Percentiles rank a stretch among this genome's conserved stretches.
Evolutionary conservation across 441 rosid genomes (phyloP).

Genomic region (Sinapis alba): DNA sequence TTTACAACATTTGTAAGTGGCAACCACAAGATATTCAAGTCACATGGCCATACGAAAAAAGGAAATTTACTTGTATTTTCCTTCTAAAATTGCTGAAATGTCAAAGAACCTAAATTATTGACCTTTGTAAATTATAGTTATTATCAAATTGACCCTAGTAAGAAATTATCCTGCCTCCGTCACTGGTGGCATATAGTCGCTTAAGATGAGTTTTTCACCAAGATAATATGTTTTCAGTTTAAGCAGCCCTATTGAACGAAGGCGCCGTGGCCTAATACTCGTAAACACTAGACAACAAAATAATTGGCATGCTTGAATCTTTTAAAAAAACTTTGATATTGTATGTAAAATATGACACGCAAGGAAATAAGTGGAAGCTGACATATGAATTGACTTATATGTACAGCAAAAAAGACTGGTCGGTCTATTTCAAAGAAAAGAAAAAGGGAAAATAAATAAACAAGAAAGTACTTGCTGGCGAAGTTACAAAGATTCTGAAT

Average conservation of each 20-base stretch:
- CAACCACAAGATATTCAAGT: no score
- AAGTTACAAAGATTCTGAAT: slow-evolving; percentile 11
- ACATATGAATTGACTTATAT: slow-evolving; percentile 12
- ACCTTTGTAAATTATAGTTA: no score
- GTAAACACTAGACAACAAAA: not conserved
- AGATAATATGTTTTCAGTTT: no score
- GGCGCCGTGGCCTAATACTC: not conserved
- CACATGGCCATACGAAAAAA: no score
- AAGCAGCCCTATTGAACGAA: not conserved
- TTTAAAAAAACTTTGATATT: not conserved
- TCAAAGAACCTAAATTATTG: no score
- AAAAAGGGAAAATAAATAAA: not conserved
- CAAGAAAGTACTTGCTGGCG: slow-evolving; percentile 17
- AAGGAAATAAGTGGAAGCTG: slow-evolving; percentile 34
- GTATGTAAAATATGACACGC: slow-evolving; percentile 23
- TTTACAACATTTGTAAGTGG: no score
- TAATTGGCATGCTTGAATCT: not conserved
- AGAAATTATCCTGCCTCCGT: no score
- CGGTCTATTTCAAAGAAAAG: slow-evolving; percentile 21
- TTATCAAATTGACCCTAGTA: no score
- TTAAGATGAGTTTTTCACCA: no score
- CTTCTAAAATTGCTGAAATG: no score
- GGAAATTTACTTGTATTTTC: no score
- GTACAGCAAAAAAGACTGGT: slow-evolving; percentile 9
- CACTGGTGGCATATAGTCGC: not conserved